Evolutionary conservation across 345 rosid genomes (phyloP).

Genomic region (Capsella bursapastoris): DNA sequence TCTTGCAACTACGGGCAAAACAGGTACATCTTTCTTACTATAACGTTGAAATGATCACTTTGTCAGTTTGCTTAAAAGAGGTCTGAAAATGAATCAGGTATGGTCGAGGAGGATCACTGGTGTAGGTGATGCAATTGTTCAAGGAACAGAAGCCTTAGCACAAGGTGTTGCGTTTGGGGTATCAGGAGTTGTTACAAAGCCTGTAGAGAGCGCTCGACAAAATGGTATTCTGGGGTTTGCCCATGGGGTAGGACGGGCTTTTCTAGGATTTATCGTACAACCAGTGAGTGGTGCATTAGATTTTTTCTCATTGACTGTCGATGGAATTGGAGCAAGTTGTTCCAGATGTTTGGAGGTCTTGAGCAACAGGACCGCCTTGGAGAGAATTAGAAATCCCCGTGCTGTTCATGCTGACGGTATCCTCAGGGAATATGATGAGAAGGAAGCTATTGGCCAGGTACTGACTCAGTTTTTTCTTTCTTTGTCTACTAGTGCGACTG

Average conservation of each 20-base stretch:
- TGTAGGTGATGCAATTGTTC: constrained; percentile 90
- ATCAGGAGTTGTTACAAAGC: constrained; percentile 95
- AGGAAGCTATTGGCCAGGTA: constrained; percentile 97
- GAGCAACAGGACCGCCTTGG: constrained; percentile 60
- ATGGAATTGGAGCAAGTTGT: constrained; percentile 96
- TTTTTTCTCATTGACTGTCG: constrained; percentile 91
- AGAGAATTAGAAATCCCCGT: constrained; percentile 91
- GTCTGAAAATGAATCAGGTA: constrained; percentile 59
- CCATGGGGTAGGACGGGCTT: constrained; percentile 91
- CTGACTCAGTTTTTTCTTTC: constrained; percentile 14
- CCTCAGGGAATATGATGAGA: constrained; percentile 79
- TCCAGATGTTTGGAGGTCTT: constrained; percentile 85
- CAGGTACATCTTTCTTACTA: constrained; percentile 59
- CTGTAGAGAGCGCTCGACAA: constrained; percentile 92
- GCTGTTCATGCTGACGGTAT: constrained; percentile 80
- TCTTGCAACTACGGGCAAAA: constrained; percentile 87
- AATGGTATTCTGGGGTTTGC: constrained; percentile 91
- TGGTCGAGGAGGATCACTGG: constrained; percentile 95
- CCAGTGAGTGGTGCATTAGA: constrained; percentile 98
- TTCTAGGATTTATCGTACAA: constrained; percentile 82
- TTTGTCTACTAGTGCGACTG: constrained; percentile 18
- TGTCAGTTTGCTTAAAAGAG: constrained; percentile 27
- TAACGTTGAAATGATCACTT: constrained; percentile 13
- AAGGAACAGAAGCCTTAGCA: constrained; percentile 98
- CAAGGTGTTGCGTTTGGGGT: constrained; percentile 99